Evolutionary conservation across 495 filamentous ascomycete genomes (phyloP).

Genomic region (Emericellopsis terricola): DNA sequence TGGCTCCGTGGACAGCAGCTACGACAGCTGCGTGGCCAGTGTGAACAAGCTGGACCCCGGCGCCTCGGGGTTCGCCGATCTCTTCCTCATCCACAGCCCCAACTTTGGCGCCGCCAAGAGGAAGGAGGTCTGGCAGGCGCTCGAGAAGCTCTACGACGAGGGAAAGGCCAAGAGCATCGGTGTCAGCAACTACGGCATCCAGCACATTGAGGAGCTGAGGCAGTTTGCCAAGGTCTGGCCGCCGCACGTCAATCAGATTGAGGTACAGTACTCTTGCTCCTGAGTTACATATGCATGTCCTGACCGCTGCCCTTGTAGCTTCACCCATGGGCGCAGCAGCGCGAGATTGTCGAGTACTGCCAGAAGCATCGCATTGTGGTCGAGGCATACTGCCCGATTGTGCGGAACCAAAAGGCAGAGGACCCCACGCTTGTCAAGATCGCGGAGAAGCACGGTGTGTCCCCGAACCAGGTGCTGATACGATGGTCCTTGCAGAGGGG

Average conservation of each 20-base stretch:
- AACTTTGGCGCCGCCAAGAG: too few species aligned
- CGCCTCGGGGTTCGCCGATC: too few species aligned
- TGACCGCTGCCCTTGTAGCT: too few species aligned
- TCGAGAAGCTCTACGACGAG: slow-evolving; percentile 6
- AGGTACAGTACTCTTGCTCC: too few species aligned
- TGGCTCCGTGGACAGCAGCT: too few species aligned
- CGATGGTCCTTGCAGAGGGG: slow-evolving; percentile 36
- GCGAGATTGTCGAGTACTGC: slow-evolving; percentile 36
- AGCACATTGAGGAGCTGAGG: slow-evolving; percentile 2
- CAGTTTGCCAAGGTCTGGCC: not conserved
- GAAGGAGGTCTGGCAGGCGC: slow-evolving; percentile 7
- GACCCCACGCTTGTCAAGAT: slow-evolving; percentile 30
- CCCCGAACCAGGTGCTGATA: slow-evolving; percentile 44
- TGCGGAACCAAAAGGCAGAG: slow-evolving; percentile 34
- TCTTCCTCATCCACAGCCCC: too few species aligned
- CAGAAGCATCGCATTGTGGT: slow-evolving; percentile 34
- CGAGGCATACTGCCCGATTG: slow-evolving; percentile 49
- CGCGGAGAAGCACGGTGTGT: slow-evolving; percentile 37
- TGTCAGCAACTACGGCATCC: slow-evolving; percentile 1
- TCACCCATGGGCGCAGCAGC: slow-evolving; percentile 48
- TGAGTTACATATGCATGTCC: too few species aligned
- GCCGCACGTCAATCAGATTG: slow-evolving; percentile 3
- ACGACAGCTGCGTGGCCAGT: too few species aligned
- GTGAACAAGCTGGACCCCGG: too few species aligned
- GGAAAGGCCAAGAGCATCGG: slow-evolving; percentile 8